phyloP scores from a whole-genome alignment of 1,139 yeast species.

The Scheffersomyces quercinus region DNA sequence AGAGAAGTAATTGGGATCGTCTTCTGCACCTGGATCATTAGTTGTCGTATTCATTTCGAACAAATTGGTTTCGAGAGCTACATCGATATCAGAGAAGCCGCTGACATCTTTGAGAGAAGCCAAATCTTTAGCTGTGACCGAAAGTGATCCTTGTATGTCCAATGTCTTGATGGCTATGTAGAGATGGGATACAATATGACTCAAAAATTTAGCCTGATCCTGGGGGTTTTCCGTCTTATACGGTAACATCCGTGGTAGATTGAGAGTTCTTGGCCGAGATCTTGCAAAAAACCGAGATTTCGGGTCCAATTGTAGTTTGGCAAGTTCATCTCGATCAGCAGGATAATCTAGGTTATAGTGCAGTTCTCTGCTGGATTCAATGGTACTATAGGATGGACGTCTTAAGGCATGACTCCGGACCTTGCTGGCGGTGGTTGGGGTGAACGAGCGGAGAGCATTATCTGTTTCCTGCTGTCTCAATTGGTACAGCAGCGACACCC shows the following conservation, averaged over 20 bases:
- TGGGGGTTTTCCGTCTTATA: conserved; percentile 68
- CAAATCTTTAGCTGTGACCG: conserved; percentile 66
- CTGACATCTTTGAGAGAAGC: conserved; percentile 34
- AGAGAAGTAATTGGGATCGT: conserved; percentile 17
- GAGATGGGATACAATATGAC: conserved; percentile 76
- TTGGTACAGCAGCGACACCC: conserved; percentile 6
- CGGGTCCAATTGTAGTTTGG: conserved; percentile 45
- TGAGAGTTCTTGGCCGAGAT: conserved; percentile 50
- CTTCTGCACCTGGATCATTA: conserved; percentile 20
- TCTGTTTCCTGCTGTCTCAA: not conserved
- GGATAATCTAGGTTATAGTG: conserved; percentile 63
- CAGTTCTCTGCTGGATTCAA: conserved; percentile 40
- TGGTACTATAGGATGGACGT: conserved; percentile 38
- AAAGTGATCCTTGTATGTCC: conserved; percentile 73
- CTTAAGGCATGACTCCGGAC: conserved; percentile 16
- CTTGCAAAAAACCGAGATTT: conserved; percentile 60
- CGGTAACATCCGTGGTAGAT: conserved; percentile 68
- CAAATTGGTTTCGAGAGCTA: conserved; percentile 57
- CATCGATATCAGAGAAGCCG: conserved; percentile 41
- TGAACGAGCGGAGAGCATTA: conserved; percentile 18
- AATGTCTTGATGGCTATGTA: conserved; percentile 76
- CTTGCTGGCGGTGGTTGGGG: conserved; percentile 25
- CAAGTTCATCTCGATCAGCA: conserved; percentile 42
- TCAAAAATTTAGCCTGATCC: conserved; percentile 73
- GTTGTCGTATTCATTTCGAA: conserved; percentile 28